Base-by-base conservation (phyloP, 2,329 filamentous ascomycete genomes). In the Ophiognomonia clavigignenti-juglandacearum region DNA sequence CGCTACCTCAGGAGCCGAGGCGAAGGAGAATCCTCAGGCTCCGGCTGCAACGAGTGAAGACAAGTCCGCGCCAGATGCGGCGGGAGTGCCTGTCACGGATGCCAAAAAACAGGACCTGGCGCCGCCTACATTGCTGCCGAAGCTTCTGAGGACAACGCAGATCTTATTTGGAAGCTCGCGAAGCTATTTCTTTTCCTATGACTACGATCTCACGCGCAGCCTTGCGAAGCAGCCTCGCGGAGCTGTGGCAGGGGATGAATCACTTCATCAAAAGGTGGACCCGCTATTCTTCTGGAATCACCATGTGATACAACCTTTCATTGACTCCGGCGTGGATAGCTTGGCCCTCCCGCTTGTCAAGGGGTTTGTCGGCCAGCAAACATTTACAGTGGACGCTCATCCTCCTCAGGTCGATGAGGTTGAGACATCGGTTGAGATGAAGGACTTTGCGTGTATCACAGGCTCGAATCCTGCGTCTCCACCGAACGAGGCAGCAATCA, bases 141-240 rank as follows among this genome's bases (percentile, higher is more conserved):
- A 96, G 60, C 73, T 97, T 32, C 66, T 98, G 35, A 80, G 86
- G 34, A 95, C 88, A 26, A 84, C 89, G 2, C 88, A 88, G 59
- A 80, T 97, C 46, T 80, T 96, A 51, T 92, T 96, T 60, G 83
- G 86, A 1, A 78, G 83, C 4, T 90, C 86, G 0, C 78, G 78
- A 53, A 96, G 88, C 63, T 97, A 96, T 65, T 97, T 86, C 71
- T 98, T 92, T 64, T 91, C 91, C 1, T 96, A 98, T 63, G 93
- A 98, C 54, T 78, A 92, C 61, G 91, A 98, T 62, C 79, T 98
- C 42, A 97, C 93, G 1, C 79, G 85, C 47, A 82, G 78, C 53
- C 59, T 82, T 46, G 65, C 67, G 3, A 71, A 62, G 46, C 60
- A 59, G 4, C 64, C 31, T 65, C 71, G 56, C 20, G 66, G 69